Conservation (phyloP, 805 yeast genomes). For the Wickerhamiella domercqiae region DNA sequence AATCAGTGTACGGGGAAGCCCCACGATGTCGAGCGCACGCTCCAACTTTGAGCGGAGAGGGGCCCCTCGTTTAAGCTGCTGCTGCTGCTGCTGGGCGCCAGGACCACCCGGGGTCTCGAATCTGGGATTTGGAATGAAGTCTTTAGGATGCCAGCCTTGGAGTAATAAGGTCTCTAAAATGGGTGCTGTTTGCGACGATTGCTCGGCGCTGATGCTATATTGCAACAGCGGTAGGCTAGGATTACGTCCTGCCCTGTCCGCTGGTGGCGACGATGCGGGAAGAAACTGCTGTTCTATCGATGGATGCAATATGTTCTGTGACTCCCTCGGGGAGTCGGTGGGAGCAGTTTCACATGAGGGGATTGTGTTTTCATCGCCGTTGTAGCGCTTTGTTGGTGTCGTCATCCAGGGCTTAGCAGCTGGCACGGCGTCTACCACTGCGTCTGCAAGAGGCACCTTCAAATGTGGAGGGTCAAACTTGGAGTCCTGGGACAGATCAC, state of each 20-base stretch:
- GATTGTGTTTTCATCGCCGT: not conserved
- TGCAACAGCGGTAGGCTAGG: not conserved
- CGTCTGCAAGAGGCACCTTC: not conserved
- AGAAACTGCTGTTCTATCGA: too few relatives aligned
- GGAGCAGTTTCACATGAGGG: too few relatives aligned
- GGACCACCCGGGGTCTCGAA: too few relatives aligned
- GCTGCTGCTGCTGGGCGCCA: too few relatives aligned
- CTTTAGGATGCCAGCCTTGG: slow-evolving; percentile 45
- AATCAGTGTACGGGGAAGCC: not conserved
- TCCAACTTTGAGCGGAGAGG: too few relatives aligned
- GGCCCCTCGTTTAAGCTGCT: too few relatives aligned
- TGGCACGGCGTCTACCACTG: not conserved
- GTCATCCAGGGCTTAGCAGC: not conserved
- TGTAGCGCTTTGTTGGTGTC: not conserved
- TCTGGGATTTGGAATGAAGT: not conserved
- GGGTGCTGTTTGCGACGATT: slow-evolving; percentile 55
- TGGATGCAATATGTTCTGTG: too few relatives aligned
- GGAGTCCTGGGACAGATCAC: not conserved
- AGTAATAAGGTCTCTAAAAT: slow-evolving; percentile 85
- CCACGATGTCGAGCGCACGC: slow-evolving; percentile 4
- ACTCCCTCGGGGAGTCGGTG: too few relatives aligned
- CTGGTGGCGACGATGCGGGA: too few relatives aligned
- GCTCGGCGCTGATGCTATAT: not conserved
- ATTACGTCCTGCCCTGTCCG: too few relatives aligned
- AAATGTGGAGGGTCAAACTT: not conserved